A percentile compares a stretch with the other conserved stretches of the same genome.
Conservation (phyloP, 805 yeast species). For the Starmerella khaoyaiensis region DNA sequence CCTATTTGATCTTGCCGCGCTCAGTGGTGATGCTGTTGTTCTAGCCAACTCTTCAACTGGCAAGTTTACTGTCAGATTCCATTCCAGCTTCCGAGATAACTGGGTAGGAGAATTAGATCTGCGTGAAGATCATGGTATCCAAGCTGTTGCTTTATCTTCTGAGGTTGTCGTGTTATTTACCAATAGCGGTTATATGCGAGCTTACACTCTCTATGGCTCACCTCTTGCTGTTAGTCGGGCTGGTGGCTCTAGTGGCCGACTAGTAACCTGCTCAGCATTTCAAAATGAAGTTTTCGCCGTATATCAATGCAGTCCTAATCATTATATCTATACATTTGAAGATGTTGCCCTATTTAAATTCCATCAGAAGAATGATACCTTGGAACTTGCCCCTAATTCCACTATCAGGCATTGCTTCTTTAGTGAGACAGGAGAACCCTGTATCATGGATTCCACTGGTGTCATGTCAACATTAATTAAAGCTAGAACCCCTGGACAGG, state of each 20-base stretch:
- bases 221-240: conserved; percentile 40
- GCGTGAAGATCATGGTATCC: conserved; percentile 33
- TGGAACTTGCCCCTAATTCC: conserved; percentile 28
- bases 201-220: conserved; percentile 60
- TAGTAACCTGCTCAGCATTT: conserved; percentile 57
- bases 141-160: conserved; percentile 54
- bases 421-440: conserved; percentile 81
- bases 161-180: conserved; percentile 57
- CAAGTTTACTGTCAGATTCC: conserved; percentile 51
- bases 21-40: conserved; percentile 53
- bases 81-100: conserved; percentile 44
- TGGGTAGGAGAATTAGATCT: conserved; percentile 42
- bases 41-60: conserved; percentile 39
- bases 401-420: conserved; percentile 60
- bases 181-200: conserved; percentile 58
- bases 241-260: conserved; percentile 51
- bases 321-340: conserved; percentile 37
- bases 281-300: conserved; percentile 45
- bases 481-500: conserved; percentile 67
- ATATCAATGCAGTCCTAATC: conserved; percentile 28
- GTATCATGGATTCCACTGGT: conserved; percentile 69
- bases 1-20: conserved; percentile 60
- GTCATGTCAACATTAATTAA: conserved; percentile 53
- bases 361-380: conserved; percentile 26
- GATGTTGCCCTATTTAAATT: conserved; percentile 33